A percentile compares a stretch with the other conserved stretches of the same genome.
These are phyloP conservation scores for Microcyclospora pomicola DNA, from an alignment of 2,329 filamentous ascomycete genomes.

Conservation along the genomic window DNA sequence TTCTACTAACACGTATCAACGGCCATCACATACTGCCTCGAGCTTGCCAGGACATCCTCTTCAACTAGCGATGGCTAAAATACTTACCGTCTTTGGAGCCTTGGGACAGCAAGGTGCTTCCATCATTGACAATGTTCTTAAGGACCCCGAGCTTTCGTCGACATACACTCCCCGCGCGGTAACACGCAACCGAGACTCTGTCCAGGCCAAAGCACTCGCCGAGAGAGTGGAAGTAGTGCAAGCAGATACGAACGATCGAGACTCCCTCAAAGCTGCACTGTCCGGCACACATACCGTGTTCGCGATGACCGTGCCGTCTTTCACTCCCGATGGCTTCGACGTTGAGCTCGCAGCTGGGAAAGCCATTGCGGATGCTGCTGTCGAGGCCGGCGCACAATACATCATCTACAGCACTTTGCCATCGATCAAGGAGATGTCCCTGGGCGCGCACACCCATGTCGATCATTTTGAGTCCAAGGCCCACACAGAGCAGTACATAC, in stretches of 20 bases:
- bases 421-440: constrained; percentile 21
- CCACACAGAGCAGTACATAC: constrained; percentile 15
- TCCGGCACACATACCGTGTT: constrained; percentile 33
- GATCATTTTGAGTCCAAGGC: constrained; percentile 33
- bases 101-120: constrained; percentile 47
- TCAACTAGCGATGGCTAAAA: constrained; percentile 19
- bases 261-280: constrained; percentile 30
- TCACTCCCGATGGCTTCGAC: constrained; percentile 20
- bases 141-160: constrained; percentile 29
- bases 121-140: constrained; percentile 31
- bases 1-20: no score
- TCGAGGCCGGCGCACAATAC: constrained; percentile 15
- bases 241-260: constrained; percentile 36
- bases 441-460: constrained; percentile 28
- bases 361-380: constrained; percentile 43
- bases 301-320: constrained; percentile 5
- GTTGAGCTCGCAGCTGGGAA: constrained; percentile 38
- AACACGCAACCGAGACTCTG: constrained; percentile 34
- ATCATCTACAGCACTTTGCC: constrained; percentile 28
- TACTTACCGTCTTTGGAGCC: constrained; percentile 43
- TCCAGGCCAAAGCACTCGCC: constrained; percentile 30
- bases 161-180: constrained; percentile 40
- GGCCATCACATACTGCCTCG: no score
- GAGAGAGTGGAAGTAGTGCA: constrained; percentile 35
- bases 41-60: no score